Percentiles rank a stretch among this genome's conserved stretches.
These are phyloP conservation scores for Yamadazyma friedrichii DNA, from an alignment of 1,139 yeast genomes.

Conservation along the genomic window DNA sequence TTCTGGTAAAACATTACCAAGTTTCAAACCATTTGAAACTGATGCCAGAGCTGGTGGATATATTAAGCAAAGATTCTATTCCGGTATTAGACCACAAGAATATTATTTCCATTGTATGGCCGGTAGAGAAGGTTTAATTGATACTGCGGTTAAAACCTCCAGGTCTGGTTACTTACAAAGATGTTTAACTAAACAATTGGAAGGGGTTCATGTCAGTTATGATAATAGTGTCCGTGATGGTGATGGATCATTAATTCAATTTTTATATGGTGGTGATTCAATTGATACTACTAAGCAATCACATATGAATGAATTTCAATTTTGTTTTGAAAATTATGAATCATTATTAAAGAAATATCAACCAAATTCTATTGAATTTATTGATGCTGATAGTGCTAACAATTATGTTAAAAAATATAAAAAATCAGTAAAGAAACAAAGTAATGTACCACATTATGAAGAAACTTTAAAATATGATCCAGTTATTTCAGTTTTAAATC, in stretches of 20 bases:
- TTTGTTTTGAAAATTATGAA: slow-evolving; percentile 89
- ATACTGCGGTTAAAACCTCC: slow-evolving; percentile 98
- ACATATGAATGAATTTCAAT: slow-evolving; percentile 88
- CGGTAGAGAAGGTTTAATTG: slow-evolving; percentile 99
- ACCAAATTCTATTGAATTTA: slow-evolving; percentile 55
- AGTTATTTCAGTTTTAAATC: slow-evolving; percentile 79
- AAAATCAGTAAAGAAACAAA: slow-evolving; percentile 71
- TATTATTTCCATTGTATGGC: slow-evolving; percentile 99
- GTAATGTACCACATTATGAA: slow-evolving; percentile 58
- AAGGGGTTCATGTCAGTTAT: slow-evolving; percentile 92
- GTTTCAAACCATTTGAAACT: slow-evolving; percentile 95
- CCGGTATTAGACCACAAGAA: slow-evolving; percentile 99
- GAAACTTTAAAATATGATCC: slow-evolving; percentile 80
- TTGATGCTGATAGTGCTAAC: slow-evolving; percentile 81
- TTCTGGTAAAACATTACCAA: slow-evolving; percentile 94
- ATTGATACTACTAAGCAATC: slow-evolving; percentile 94
- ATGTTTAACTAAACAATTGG: slow-evolving; percentile 96
- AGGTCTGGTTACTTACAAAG: slow-evolving; percentile 98
- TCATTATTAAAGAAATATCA: slow-evolving; percentile 83
- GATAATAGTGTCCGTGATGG: slow-evolving; percentile 96
- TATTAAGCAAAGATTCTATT: slow-evolving; percentile 94
- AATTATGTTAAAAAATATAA: slow-evolving; percentile 78
- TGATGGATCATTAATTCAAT: slow-evolving; percentile 91
- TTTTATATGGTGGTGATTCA: slow-evolving; percentile 97
- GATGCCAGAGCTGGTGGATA: slow-evolving; percentile 99